Conservation (phyloP, 768 basidiomycete species). For the Leucosporidium yakuticum region DNA sequence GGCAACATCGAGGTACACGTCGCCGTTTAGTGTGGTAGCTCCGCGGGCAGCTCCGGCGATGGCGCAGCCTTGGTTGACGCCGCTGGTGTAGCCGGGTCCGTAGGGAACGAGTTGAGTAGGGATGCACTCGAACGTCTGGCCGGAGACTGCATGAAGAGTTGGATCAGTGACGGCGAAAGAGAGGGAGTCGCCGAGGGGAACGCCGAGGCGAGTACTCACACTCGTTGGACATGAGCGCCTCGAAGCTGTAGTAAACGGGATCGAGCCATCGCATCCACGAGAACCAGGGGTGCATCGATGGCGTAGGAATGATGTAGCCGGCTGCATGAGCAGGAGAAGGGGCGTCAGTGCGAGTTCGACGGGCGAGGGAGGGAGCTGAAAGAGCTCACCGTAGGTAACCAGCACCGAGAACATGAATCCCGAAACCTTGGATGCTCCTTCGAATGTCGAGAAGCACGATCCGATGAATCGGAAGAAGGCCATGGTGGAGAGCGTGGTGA, state of each 20-base stretch:
- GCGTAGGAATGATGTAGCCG: no score
- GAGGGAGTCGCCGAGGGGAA: no score
- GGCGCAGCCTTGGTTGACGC: no score
- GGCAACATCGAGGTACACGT: conserved; percentile 57
- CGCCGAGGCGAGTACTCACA: background rate
- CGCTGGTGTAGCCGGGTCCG: conserved; percentile 8
- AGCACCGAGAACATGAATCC: conserved; percentile 45
- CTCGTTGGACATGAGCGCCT: conserved; percentile 32
- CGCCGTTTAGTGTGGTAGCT: conserved; percentile 50
- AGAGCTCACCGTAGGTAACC: background rate
- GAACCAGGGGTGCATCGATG: no score
- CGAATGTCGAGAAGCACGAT: conserved; percentile 37
- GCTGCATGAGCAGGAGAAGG: no score
- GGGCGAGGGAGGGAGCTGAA: background rate
- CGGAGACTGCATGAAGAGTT: no score
- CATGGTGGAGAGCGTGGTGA: conserved; percentile 42
- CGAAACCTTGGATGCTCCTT: conserved; percentile 42
- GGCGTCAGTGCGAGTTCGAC: conserved; percentile 10
- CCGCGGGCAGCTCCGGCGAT: conserved; percentile 50
- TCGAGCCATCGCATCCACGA: no score
- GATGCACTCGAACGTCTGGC: conserved; percentile 3
- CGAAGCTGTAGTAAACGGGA: background rate
- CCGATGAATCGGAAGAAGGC: conserved; percentile 45
- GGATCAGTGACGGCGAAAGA: background rate
- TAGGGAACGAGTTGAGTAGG: conserved; percentile 10